phyloP scores from a whole-genome alignment of 805 yeast genomes.

The Candida awuae region DNA sequence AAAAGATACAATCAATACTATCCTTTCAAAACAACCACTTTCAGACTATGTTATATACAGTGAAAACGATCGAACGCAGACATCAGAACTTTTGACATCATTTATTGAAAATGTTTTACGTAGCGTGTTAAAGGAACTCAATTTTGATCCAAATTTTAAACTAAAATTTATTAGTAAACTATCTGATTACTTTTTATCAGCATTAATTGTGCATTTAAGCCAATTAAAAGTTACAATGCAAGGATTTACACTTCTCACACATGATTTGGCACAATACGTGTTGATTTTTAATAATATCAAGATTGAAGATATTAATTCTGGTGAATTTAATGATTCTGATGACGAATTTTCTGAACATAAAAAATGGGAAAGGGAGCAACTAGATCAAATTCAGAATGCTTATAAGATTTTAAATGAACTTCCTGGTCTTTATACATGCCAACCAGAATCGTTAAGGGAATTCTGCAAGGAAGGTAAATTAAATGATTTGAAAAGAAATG shows the following conservation, averaged over 20 bases:
- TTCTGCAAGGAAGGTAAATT: conserved; percentile 76
- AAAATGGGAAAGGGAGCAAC: conserved; percentile 37
- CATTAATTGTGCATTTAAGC: conserved; percentile 63
- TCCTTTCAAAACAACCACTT: conserved; percentile 54
- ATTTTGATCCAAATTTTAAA: conserved; percentile 19
- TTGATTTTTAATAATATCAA: conserved; percentile 20
- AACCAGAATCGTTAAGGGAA: conserved; percentile 69
- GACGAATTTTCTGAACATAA: conserved; percentile 17
- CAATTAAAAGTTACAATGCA: conserved; percentile 68
- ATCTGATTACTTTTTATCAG: conserved; percentile 32
- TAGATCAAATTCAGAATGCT: conserved; percentile 42
- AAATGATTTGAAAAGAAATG: conserved; percentile 51
- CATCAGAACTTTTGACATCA: conserved; percentile 56
- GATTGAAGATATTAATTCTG: conserved; percentile 4
- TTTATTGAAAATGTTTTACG: conserved; percentile 37
- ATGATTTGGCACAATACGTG: conserved; percentile 74
- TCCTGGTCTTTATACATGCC: conserved; percentile 78
- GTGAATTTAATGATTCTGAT: conserved; percentile 28
- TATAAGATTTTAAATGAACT: conserved; percentile 57
- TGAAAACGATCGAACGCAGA: conserved; percentile 50
- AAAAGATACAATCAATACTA: conserved; percentile 40
- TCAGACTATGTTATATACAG: conserved; percentile 46
- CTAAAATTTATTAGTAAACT: conserved; percentile 18
- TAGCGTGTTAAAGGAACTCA: conserved; percentile 28
- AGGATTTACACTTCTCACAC: conserved; percentile 78